Conservation (phyloP, 2,329 filamentous ascomycete genomes). For the Chalaropsis ovoidea region DNA sequence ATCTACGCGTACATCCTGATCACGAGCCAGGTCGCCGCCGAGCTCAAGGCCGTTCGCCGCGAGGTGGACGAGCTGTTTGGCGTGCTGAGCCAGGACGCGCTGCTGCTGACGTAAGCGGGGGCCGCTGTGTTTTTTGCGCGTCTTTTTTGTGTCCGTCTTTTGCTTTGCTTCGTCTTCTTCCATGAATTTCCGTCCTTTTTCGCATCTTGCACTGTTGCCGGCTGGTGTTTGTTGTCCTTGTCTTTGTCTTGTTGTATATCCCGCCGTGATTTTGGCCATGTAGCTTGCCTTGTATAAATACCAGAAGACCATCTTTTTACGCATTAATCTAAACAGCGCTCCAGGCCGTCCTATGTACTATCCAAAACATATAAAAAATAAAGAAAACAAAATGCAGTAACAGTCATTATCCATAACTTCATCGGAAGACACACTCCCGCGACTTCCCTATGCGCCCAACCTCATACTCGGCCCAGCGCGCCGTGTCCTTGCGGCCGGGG, state of each 20-base stretch:
- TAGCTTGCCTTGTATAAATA: constrained; percentile 4
- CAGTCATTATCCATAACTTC: constrained; percentile 5
- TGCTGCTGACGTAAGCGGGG: constrained; percentile 43
- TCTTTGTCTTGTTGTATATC: constrained; percentile 6
- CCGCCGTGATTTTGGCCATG: not conserved
- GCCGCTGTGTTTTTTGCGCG: not conserved
- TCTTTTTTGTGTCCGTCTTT: not conserved
- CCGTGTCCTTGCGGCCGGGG: constrained; percentile 55
- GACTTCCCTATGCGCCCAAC: constrained; percentile 52
- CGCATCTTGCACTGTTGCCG: not conserved
- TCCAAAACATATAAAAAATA: too few species aligned
- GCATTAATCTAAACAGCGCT: not conserved
- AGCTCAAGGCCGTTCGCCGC: constrained; percentile 49
- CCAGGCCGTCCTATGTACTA: too few species aligned
- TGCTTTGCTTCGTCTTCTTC: not conserved
- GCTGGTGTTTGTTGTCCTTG: not conserved
- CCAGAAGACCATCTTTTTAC: not conserved
- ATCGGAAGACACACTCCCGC: constrained; percentile 51
- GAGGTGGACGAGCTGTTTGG: constrained; percentile 56
- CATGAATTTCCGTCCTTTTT: not conserved
- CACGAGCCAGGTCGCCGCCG: constrained; percentile 55
- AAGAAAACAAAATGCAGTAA: constrained; percentile 3
- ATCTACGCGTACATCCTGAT: constrained; percentile 80
- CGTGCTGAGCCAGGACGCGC: constrained; percentile 49
- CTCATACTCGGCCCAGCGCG: constrained; percentile 82